phyloP scores from a whole-genome alignment of 1,284 basidiomycete genomes.

The Ceratobasidium sp. region DNA sequence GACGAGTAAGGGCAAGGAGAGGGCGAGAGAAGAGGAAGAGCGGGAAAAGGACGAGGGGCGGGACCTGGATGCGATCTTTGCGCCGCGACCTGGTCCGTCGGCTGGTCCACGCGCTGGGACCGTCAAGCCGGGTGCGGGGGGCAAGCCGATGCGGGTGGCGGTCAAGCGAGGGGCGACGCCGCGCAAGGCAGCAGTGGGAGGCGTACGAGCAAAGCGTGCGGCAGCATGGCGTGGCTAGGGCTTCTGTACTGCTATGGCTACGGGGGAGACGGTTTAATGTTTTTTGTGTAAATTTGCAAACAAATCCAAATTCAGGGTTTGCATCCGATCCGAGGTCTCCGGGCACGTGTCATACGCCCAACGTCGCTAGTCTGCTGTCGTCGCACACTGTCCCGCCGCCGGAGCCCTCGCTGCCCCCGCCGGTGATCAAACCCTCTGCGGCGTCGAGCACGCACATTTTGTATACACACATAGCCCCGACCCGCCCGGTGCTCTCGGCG shows the following conservation, averaged over 20 bases:
- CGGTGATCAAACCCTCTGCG: conserved; percentile 2
- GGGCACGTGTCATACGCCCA: conserved; percentile 39
- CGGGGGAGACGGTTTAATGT: not conserved
- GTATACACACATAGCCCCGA: not conserved
- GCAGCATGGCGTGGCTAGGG: conserved; percentile 1
- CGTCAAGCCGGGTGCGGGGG: not conserved
- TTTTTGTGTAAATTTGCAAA: not conserved
- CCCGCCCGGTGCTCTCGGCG: not conserved
- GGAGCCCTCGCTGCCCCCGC: not conserved
- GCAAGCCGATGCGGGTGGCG: conserved; percentile 36
- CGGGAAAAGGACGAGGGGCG: conserved; percentile 30
- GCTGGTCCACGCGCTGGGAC: not conserved
- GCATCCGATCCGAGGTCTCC: conserved; percentile 30
- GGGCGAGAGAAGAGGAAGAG: conserved; percentile 25
- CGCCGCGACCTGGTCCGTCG: not conserved
- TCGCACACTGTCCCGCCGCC: conserved; percentile 14
- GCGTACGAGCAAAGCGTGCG: conserved; percentile 22
- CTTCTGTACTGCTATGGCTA: not conserved
- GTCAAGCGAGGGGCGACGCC: conserved; percentile 20
- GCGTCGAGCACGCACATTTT: conserved; percentile 1
- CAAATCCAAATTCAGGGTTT: not conserved
- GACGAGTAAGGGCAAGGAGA: conserved; percentile 15
- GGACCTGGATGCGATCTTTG: conserved; percentile 32
- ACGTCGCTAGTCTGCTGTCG: conserved; percentile 34
- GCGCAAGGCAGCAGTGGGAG: conserved; percentile 24